Evolutionary conservation across 805 yeast genomes (phyloP), one percentile per base, ranked within the genome.

Genomic region (Nakazawaea populi): DNA sequence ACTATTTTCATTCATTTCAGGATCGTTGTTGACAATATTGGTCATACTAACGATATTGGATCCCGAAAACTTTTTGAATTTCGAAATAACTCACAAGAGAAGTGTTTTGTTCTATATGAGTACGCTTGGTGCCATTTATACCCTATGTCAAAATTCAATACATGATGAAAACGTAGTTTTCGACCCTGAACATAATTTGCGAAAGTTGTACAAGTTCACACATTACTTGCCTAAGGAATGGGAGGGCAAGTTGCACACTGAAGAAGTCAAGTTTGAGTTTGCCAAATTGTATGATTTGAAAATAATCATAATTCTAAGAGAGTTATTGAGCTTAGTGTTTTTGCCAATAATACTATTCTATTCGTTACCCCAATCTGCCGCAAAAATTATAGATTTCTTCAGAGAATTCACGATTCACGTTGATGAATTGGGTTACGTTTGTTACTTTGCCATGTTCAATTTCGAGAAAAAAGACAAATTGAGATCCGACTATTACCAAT

Each of bases 381-480:
- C 87, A 31, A 74, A 80, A 30, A 86, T 94, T 43, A 79, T 94
- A 34, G 98, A 94, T 62, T 94, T 94, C 61, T 89, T 92, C 65
- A 71, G 98, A 51, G 97, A 92, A 53, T 85, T 80, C 57, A 83
- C 96, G 10, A 83, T 90, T 10, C 94, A 92, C 64, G 89, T 91
- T 45, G 97, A 91, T 69, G 98, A 97, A 0, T 71, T 94, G 40
- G 99, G 99, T 0, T 86, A 91, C 61, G 96, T 94, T 38, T 92
- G 98, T 62, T 84, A 89, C 32, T 89, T 85, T 74, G 98, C 98
- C 2, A 88, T 89, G 83, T 94, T 94, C 68, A 85, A 89, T 57
- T 81, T 86, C 55, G 75, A 76, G 53, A 77, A 73, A 51, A 68
- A 71, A 54, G 72, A 69, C 24, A 66, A 65, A 49, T 51, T 69